phyloP scores from a whole-genome alignment of 306 rosid species.

The Clitoria ternatea region DNA sequence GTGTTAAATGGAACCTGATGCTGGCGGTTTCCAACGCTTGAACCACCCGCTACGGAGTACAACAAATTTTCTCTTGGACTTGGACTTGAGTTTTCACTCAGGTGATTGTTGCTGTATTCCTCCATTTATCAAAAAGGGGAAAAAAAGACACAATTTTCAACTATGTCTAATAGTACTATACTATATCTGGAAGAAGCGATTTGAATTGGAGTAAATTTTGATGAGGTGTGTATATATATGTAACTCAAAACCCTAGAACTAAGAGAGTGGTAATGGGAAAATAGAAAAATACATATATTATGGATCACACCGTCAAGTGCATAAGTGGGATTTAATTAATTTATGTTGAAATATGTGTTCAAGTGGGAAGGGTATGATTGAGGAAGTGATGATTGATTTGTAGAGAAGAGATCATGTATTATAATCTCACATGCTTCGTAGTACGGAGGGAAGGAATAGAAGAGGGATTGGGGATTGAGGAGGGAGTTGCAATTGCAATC shows the following conservation, averaged over 20 bases:
- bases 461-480: not conserved
- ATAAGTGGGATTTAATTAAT: not conserved
- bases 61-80: slow-evolving; percentile 59
- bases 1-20: slow-evolving; percentile 32
- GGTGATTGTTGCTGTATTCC: slow-evolving; percentile 43
- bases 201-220: not conserved
- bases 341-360: not conserved
- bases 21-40: not conserved
- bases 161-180: not conserved
- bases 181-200: not conserved
- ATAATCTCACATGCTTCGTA: not conserved
- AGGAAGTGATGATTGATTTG: not conserved
- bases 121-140: slow-evolving; percentile 37
- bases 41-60: slow-evolving; percentile 36
- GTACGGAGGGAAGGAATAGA: not conserved
- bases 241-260: slow-evolving; percentile 22
- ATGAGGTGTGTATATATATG: not conserved
- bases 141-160: too few relatives aligned
- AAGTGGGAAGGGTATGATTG: not conserved
- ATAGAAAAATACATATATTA: not conserved
- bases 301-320: not conserved
- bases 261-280: not conserved
- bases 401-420: not conserved
- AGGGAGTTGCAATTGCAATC: too few relatives aligned
- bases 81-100: slow-evolving; percentile 41